Conservation (phyloP, 2,329 filamentous ascomycete genomes). For the Phyllosticta capitalensis region DNA sequence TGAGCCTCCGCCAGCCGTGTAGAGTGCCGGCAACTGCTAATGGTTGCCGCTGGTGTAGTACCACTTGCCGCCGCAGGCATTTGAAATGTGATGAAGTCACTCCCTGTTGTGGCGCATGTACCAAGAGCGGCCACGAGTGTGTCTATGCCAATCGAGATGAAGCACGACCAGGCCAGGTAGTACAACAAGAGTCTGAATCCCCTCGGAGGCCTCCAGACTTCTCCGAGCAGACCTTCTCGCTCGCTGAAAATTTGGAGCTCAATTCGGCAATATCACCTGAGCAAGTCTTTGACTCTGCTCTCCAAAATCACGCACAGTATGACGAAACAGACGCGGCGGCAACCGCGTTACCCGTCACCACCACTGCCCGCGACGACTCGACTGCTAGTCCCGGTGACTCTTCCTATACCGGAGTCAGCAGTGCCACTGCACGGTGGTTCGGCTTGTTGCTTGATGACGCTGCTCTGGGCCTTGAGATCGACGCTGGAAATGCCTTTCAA, state of each 20-base stretch:
- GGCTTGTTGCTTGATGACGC: constrained; percentile 9
- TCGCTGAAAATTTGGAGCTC: background rate
- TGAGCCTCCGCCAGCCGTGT: constrained; percentile 12
- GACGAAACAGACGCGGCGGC: background rate
- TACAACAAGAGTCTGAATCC: background rate
- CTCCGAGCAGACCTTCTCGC: background rate
- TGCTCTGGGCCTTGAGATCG: background rate
- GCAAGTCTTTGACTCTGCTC: background rate
- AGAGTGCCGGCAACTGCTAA: background rate
- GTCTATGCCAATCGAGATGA: constrained; percentile 19
- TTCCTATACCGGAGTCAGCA: background rate
- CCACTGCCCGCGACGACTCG: background rate
- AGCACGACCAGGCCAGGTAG: background rate
- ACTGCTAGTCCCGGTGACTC: constrained; percentile 1
- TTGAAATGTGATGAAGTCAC: constrained; percentile 43
- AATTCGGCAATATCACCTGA: background rate
- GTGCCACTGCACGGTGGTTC: constrained; percentile 6
- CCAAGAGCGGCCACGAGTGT: constrained; percentile 34
- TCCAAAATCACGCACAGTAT: background rate
- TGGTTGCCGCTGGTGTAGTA: constrained; percentile 16
- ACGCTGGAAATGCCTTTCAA: background rate
- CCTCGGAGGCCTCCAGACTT: background rate
- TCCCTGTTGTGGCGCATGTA: constrained; percentile 35
- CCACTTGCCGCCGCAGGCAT: constrained; percentile 39
- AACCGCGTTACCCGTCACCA: background rate